phyloP scores from a whole-genome alignment of 2,329 filamentous ascomycete genomes.

The Colletotrichum camelliae region DNA sequence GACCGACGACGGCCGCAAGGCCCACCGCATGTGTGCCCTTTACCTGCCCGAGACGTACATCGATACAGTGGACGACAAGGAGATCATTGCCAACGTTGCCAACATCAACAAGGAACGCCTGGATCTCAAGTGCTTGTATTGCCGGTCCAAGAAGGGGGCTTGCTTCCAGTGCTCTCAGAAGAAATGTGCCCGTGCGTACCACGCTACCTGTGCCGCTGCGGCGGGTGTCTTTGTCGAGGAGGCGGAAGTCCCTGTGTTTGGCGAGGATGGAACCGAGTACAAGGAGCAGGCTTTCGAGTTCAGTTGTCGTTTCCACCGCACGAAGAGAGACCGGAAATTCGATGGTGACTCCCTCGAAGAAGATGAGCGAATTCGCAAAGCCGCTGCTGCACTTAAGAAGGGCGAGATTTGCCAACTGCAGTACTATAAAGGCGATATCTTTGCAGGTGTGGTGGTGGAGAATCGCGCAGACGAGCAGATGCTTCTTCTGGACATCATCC shows the following conservation, averaged over 20 bases:
- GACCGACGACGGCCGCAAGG: conserved; percentile 86
- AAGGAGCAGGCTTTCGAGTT: conserved; percentile 92
- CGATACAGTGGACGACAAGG: conserved; percentile 71
- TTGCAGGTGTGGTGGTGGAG: conserved; percentile 86
- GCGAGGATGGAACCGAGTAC: conserved; percentile 90
- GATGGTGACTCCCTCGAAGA: conserved; percentile 73
- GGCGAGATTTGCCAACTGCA: conserved; percentile 89
- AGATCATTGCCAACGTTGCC: conserved; percentile 79
- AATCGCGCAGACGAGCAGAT: conserved; percentile 79
- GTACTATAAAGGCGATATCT: conserved; percentile 83
- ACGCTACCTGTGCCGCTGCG: conserved; percentile 91
- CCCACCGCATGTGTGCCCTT: conserved; percentile 85
- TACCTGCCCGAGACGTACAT: conserved; percentile 95
- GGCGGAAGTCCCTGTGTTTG: conserved; percentile 83
- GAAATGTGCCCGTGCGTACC: conserved; percentile 92
- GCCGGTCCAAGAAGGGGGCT: conserved; percentile 90
- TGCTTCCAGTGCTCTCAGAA: conserved; percentile 97
- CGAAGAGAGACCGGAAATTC: conserved; percentile 81
- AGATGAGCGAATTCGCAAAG: conserved; percentile 70
- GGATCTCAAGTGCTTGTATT: conserved; percentile 93
- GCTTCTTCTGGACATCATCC: conserved; percentile 81
- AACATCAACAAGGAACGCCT: conserved; percentile 85
- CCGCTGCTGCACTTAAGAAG: conserved; percentile 70
- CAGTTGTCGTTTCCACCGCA: conserved; percentile 91
- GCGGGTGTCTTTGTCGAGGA: conserved; percentile 92